A percentile compares a stretch with the other conserved stretches of the same genome.
These are phyloP conservation scores for Zygoascus meyerae DNA, from an alignment of 1,139 yeast species.

Conservation along the genomic window DNA sequence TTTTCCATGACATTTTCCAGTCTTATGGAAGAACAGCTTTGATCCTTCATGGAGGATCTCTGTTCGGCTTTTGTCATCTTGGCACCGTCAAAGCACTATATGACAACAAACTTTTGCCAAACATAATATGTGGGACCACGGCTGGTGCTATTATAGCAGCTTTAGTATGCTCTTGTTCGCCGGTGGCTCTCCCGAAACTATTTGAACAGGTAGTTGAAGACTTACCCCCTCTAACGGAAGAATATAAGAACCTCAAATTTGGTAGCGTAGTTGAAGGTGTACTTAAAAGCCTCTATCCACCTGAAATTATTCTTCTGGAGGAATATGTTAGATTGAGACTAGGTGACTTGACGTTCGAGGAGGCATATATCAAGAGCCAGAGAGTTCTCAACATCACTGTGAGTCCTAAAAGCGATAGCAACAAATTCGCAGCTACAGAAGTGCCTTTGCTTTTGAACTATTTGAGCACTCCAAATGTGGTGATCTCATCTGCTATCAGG, in stretches of 20 bases:
- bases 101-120: constrained; percentile 67
- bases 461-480: constrained; percentile 84
- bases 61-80: constrained; percentile 87
- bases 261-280: constrained; percentile 32
- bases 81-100: constrained; percentile 85
- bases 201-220: constrained; percentile 39
- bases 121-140: constrained; percentile 88
- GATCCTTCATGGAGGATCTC: constrained; percentile 86
- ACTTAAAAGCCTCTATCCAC: constrained; percentile 69
- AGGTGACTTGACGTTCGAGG: constrained; percentile 87
- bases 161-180: constrained; percentile 63
- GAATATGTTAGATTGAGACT: constrained; percentile 72
- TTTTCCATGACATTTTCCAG: constrained; percentile 86
- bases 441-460: constrained; percentile 77
- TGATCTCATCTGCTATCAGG: constrained; percentile 74
- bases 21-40: constrained; percentile 88
- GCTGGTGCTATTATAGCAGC: constrained; percentile 93
- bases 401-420: constrained; percentile 57
- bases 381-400: constrained; percentile 77
- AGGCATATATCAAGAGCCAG: constrained; percentile 76
- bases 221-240: constrained; percentile 37
- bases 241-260: constrained; percentile 24
- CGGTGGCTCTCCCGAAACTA: constrained; percentile 43
- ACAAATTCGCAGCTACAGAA: constrained; percentile 11
- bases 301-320: constrained; percentile 72